These are phyloP conservation scores for Lanmaoa rubissima DNA, from an alignment of 768 basidiomycete genomes.

Conservation along the genomic window DNA sequence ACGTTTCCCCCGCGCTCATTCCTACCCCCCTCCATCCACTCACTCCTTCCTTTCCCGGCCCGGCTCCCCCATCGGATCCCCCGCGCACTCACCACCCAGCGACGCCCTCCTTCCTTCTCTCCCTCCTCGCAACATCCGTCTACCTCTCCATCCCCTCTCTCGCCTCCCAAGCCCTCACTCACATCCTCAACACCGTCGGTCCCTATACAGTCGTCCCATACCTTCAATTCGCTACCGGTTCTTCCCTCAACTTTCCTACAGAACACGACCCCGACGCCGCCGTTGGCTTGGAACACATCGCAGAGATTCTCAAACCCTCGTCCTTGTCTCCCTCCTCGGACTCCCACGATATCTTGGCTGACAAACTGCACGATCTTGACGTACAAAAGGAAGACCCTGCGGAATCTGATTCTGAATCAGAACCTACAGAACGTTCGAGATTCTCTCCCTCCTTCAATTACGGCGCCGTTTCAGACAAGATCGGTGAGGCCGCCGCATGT, in stretches of 20 bases:
- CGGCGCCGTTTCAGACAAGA: slow-evolving; percentile 87
- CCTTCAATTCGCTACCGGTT: slow-evolving; percentile 79
- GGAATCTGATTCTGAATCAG: slow-evolving; percentile 33
- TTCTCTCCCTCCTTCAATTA: slow-evolving; percentile 59
- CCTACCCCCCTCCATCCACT: slow-evolving; percentile 69
- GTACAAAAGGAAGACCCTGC: slow-evolving; percentile 38
- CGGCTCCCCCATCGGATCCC: slow-evolving; percentile 22
- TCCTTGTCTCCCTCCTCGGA: slow-evolving; percentile 13
- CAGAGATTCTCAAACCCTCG: slow-evolving; percentile 45
- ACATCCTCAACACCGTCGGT: slow-evolving; percentile 71
- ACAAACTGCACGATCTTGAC: slow-evolving; percentile 32
- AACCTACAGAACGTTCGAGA: slow-evolving; percentile 15
- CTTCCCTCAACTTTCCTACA: slow-evolving; percentile 47
- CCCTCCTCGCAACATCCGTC: slow-evolving; percentile 81
- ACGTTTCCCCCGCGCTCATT: slow-evolving; percentile 61
- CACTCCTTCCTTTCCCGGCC: slow-evolving; percentile 57
- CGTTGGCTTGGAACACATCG: slow-evolving; percentile 68
- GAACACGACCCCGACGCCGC: slow-evolving; percentile 56
- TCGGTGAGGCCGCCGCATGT: slow-evolving; percentile 84
- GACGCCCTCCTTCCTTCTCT: slow-evolving; percentile 77
- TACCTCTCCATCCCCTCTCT: slow-evolving; percentile 82
- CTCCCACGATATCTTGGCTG: slow-evolving; percentile 25
- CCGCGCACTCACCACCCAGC: slow-evolving; percentile 68
- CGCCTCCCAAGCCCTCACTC: slow-evolving; percentile 69
- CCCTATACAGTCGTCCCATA: slow-evolving; percentile 76